Evolutionary conservation across 108 stramenopile species (phyloP), one percentile per base, ranked within the genome.

Genomic region (Schizochytrium sp.): DNA sequence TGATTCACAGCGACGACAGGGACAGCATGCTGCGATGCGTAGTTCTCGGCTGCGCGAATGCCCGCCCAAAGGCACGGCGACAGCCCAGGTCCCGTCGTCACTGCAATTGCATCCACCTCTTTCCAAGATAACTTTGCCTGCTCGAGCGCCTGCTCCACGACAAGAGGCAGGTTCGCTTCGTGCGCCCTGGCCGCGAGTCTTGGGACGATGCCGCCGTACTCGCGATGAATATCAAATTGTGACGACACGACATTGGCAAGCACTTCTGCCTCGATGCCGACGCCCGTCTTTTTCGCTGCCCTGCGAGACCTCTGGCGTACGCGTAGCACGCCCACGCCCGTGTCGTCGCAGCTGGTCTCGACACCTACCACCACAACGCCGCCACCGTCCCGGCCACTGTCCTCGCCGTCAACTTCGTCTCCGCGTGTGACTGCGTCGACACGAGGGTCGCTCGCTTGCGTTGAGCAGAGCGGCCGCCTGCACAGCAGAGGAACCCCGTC

Each of bases 121-220:
- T 23, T 21, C 44, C 72, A 41, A 25, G 34, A 18, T 4, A 87
- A 5, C 5, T 72, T 88, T 16, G 88, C 47, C 14, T 58, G 19
- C 10, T 21, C 16, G 18, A 88, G 14, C 21, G 89, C 89, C 8
- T 57, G 44, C 28, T 58, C n/a, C 44, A 89, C 21, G 5, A 60
- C 91, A 3, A 45, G 34, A 3, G 88, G 83, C 19, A 91, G 71
- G 88, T 91, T 91, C 47, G 23, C 43, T 25, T 89, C 43, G 72
- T 91, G 91, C 16, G 89, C 72, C 6, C 51, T 19, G n/a, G 88
- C 88, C 5, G 91, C 91, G 12, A 91, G 14, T 5, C 23, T 8
- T 14, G 91, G 91, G 12, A 91, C 91, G 47, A 91, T 55, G 41
- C 91, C 91, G 21, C 91, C 91, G 55, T 76, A 91, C 60, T 88